Conservation (phyloP, 1,284 basidiomycete species). For the Cryptococcus sp. region DNA sequence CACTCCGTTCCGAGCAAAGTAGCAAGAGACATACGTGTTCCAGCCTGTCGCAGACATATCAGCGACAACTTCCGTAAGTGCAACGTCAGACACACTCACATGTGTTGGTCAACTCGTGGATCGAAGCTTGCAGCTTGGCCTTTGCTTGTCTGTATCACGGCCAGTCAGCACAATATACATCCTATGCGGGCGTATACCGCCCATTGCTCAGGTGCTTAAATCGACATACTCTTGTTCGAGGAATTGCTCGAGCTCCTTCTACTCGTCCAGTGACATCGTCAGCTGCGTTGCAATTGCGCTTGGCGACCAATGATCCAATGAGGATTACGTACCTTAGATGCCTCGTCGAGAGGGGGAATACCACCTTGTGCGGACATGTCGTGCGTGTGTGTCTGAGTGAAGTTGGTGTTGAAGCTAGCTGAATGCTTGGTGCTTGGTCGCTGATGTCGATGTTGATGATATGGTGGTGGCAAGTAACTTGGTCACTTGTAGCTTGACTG, state of each 20-base stretch:
- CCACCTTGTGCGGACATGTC: constrained; percentile 34
- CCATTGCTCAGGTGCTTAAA: neutral
- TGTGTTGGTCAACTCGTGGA: constrained; percentile 55
- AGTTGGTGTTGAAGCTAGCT: neutral
- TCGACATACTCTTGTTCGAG: constrained; percentile 68
- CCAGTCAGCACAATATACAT: constrained; percentile 5
- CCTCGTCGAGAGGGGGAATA: constrained; percentile 68
- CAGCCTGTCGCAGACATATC: constrained; percentile 55
- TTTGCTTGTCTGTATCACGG: constrained; percentile 64
- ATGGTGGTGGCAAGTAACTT: too few relatives aligned
- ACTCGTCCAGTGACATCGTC: constrained; percentile 5
- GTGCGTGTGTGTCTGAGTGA: constrained; percentile 1
- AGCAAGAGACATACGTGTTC: constrained; percentile 71
- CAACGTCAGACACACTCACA: constrained; percentile 39
- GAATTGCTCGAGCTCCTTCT: constrained; percentile 84
- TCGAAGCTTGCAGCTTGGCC: constrained; percentile 67
- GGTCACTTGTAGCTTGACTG: neutral
- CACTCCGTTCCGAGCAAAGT: neutral
- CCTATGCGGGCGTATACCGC: neutral
- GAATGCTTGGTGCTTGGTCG: too few relatives aligned
- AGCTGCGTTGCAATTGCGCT: neutral
- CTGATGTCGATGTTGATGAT: too few relatives aligned
- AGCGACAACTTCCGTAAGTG: neutral
- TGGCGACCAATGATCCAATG: neutral
- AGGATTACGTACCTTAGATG: constrained; percentile 63